A percentile compares a stretch with the other conserved stretches of the same genome.
Evolutionary conservation across 192 early-diverging fungal species (phyloP).

Genomic region (Entomortierella chlamydospora): DNA sequence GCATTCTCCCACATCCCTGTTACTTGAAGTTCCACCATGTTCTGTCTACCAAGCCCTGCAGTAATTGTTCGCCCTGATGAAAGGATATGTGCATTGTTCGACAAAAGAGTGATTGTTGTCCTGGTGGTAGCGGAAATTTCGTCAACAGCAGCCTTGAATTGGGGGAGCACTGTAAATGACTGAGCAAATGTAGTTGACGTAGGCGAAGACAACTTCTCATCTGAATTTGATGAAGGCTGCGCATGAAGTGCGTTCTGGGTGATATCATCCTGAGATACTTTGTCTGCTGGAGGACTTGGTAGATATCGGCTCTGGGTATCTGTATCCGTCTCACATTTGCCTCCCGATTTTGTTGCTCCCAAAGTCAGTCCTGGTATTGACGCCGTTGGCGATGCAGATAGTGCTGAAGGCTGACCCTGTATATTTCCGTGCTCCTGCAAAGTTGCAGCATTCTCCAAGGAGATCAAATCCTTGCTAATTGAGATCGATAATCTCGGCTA

Average conservation of each 20-base stretch:
- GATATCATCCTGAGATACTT: background rate
- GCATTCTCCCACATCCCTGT: conserved; percentile 52
- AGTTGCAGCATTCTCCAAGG: background rate
- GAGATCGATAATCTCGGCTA: conserved; percentile 35
- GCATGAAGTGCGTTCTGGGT: background rate
- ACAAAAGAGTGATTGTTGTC: conserved; percentile 35
- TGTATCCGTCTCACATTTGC: background rate
- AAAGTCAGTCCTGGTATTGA: background rate
- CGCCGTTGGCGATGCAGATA: background rate
- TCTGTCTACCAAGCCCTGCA: conserved; percentile 15
- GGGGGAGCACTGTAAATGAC: conserved; percentile 23
- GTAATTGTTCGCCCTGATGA: background rate
- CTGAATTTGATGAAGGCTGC: background rate
- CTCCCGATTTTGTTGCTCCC: background rate
- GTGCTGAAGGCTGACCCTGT: background rate
- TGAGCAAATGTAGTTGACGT: background rate
- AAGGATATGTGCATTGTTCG: background rate
- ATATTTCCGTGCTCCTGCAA: background rate
- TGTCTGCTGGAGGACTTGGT: background rate
- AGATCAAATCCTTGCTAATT: conserved; percentile 23
- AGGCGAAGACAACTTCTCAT: background rate
- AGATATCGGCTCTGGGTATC: conserved; percentile 17
- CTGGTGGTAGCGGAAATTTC: conserved; percentile 41
- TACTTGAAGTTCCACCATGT: conserved; percentile 33
- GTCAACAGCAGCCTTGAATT: conserved; percentile 34